These are phyloP conservation scores for Salix viminalis DNA, from an alignment of 345 rosid species.

Conservation along the genomic window DNA sequence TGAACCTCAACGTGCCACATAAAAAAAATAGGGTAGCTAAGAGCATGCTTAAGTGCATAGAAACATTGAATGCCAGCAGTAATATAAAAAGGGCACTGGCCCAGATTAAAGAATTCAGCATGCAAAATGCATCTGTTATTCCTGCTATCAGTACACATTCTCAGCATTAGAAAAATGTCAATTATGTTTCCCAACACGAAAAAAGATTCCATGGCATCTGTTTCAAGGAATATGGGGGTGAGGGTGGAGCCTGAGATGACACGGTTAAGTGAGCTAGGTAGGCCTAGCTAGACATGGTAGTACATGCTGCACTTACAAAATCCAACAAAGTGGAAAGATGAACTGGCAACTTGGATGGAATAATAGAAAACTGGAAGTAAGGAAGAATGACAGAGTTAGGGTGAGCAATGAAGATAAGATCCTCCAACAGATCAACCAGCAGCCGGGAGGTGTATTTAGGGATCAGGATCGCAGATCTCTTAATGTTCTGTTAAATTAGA, in stretches of 20 bases:
- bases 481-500: neutral
- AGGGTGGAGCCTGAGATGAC: neutral
- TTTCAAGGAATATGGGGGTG: neutral
- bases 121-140: neutral
- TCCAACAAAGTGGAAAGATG: neutral
- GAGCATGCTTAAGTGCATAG: constrained; percentile 15
- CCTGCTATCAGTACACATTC: neutral
- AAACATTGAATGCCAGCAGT: neutral
- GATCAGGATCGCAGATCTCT: neutral
- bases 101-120: neutral
- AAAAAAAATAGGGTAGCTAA: neutral
- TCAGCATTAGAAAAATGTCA: neutral
- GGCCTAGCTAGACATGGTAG: neutral
- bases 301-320: neutral
- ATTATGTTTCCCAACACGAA: neutral
- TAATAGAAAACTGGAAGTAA: neutral
- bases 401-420: neutral
- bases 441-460: neutral
- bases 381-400: neutral
- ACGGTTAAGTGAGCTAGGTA: neutral
- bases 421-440: neutral
- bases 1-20: constrained; percentile 1
- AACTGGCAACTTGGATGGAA: neutral
- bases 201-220: constrained; percentile 1
- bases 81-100: neutral